Evolutionary conservation across 495 filamentous ascomycete species (phyloP).

Genomic region (Bryoglossum gracile): DNA sequence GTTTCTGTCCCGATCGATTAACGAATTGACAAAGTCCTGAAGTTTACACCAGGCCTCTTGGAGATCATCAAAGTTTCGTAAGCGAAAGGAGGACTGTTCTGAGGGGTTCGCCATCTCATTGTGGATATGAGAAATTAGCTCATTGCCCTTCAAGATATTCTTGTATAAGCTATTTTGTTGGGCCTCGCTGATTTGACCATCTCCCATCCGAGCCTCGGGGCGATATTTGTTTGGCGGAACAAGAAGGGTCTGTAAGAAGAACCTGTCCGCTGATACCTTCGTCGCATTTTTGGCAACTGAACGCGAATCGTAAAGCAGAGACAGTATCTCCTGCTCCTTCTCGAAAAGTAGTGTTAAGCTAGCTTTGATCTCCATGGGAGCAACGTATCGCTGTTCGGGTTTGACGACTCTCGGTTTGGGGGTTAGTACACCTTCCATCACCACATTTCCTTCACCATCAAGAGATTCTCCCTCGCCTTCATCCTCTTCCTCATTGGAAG

Average conservation of each 20-base stretch:
- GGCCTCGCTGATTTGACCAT: conserved; percentile 72
- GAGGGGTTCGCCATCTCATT: conserved; percentile 52
- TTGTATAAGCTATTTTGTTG: conserved; percentile 81
- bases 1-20: conserved; percentile 83
- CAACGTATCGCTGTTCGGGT: conserved; percentile 57
- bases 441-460: conserved; percentile 44
- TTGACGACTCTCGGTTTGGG: conserved; percentile 26
- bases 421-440: conserved; percentile 34
- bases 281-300: conserved; percentile 41
- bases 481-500: conserved; percentile 41
- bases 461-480: conserved; percentile 39
- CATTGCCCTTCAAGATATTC: conserved; percentile 62
- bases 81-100: conserved; percentile 22
- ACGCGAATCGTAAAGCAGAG: conserved; percentile 73
- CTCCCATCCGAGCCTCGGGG: conserved; percentile 75
- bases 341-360: conserved; percentile 74
- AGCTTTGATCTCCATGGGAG: conserved; percentile 66
- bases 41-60: conserved; percentile 69
- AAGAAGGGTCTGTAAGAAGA: conserved; percentile 78
- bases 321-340: conserved; percentile 72
- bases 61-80: conserved; percentile 51
- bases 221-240: conserved; percentile 90
- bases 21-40: conserved; percentile 82
- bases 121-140: conserved; percentile 65
- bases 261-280: conserved; percentile 70